phyloP scores from a whole-genome alignment of 164 flowering plant species.

The Brasenia schreberi region DNA sequence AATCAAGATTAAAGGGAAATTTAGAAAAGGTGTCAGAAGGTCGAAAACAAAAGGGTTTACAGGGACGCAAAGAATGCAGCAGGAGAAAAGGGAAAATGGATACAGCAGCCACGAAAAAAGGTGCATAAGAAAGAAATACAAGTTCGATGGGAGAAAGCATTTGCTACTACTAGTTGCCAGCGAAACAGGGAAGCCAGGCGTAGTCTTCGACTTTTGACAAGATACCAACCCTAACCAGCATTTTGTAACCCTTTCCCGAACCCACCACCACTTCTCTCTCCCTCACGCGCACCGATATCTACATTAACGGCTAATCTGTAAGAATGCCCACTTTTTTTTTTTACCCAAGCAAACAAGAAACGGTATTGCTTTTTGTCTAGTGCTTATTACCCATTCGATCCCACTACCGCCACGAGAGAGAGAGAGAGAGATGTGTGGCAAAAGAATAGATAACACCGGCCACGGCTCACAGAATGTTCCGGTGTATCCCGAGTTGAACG shows the following conservation, averaged over 20 bases:
- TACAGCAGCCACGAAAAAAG: not conserved
- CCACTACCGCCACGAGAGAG: not conserved
- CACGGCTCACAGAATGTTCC: slow-evolving; percentile 22
- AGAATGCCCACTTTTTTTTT: not conserved
- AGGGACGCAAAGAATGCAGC: slow-evolving; percentile 42
- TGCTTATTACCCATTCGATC: not conserved
- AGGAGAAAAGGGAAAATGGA: slow-evolving; percentile 57
- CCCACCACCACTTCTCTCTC: not conserved
- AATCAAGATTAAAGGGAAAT: not conserved
- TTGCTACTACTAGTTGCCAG: not conserved
- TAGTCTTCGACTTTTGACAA: not conserved
- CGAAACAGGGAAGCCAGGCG: not conserved
- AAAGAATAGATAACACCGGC: slow-evolving; percentile 29
- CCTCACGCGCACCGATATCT: not conserved
- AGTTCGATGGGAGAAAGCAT: not conserved
- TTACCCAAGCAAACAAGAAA: not conserved
- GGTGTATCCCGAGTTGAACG: not conserved
- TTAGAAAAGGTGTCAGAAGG: not conserved
- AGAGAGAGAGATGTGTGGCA: slow-evolving; percentile 15
- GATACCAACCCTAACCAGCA: slow-evolving; percentile 1
- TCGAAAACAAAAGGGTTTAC: not conserved
- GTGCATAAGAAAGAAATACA: slow-evolving; percentile 23
- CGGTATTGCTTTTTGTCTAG: not conserved
- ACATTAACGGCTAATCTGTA: not conserved
- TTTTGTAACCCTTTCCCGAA: slow-evolving; percentile 1